Percentiles rank a stretch among this genome's conserved stretches.
These are phyloP conservation scores for Citropsis articulata DNA, from an alignment of 345 rosid species.

Conservation along the genomic window DNA sequence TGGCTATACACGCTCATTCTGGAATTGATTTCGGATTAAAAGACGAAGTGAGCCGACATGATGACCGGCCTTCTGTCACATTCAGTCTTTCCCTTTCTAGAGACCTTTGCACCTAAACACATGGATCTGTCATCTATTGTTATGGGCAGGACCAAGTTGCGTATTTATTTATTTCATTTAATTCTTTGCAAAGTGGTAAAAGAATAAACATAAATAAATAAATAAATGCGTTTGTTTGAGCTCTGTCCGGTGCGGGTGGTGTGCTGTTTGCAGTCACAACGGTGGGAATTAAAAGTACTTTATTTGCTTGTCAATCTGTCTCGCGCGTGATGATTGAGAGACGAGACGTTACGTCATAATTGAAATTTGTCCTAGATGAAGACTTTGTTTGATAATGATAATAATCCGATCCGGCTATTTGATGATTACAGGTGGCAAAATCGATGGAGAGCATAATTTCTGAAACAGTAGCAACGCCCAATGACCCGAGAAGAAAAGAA, in stretches of 20 bases:
- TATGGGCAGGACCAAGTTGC: not conserved
- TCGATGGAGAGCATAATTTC: constrained; percentile 50
- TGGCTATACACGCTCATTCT: too few species aligned
- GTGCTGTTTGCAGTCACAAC: not conserved
- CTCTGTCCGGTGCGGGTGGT: not conserved
- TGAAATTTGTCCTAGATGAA: too few species aligned
- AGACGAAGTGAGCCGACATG: not conserved
- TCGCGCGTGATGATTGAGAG: not conserved
- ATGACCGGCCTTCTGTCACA: not conserved
- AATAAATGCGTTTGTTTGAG: not conserved
- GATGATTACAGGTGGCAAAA: constrained; percentile 46
- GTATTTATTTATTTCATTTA: not conserved
- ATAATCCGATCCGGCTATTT: too few species aligned
- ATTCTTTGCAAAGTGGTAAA: not conserved
- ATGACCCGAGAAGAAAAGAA: constrained; percentile 64
- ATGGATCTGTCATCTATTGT: not conserved
- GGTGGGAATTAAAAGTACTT: not conserved
- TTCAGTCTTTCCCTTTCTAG: not conserved
- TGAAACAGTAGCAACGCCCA: constrained; percentile 31
- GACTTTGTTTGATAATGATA: too few species aligned
- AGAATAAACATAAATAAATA: too few species aligned
- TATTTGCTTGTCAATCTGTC: not conserved
- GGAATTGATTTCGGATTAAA: not conserved
- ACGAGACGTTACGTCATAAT: too few species aligned
- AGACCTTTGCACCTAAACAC: not conserved